Evolutionary conservation across 768 basidiomycete genomes (phyloP).

Genomic region (Austroboletus festivus): DNA sequence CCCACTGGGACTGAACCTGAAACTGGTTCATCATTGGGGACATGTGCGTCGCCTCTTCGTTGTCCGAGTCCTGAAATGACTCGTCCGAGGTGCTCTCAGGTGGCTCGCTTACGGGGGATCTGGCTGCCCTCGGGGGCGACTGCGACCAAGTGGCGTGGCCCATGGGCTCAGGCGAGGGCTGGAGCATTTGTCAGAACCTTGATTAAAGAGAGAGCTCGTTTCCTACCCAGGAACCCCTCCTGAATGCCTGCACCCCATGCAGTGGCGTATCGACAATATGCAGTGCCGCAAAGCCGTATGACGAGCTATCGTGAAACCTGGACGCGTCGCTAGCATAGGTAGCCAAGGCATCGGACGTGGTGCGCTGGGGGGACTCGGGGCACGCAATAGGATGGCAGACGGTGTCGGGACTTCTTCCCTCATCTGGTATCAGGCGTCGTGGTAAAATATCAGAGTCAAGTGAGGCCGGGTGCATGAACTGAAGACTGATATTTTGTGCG

Average conservation of each 20-base stretch:
- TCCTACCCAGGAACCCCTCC: constrained; percentile 28
- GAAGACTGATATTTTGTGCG: constrained; percentile 28
- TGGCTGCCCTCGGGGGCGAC: constrained; percentile 7
- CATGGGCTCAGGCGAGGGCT: constrained; percentile 20
- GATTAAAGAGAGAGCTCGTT: neutral
- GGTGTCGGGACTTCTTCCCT: neutral
- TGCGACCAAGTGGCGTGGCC: constrained; percentile 15
- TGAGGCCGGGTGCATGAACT: constrained; percentile 29
- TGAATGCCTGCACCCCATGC: constrained; percentile 11
- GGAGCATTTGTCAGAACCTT: constrained; percentile 16
- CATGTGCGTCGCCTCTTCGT: constrained; percentile 25
- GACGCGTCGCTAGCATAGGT: constrained; percentile 14
- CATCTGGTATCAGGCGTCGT: constrained; percentile 10
- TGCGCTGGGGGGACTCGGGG: constrained; percentile 32
- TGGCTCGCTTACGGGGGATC: constrained; percentile 30
- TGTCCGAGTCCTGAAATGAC: constrained; percentile 29
- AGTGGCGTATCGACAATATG: constrained; percentile 10
- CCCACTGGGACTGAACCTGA: constrained; percentile 21
- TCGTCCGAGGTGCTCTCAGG: constrained; percentile 30
- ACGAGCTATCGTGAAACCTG: constrained; percentile 7
- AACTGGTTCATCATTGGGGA: constrained; percentile 33
- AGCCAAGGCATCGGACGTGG: constrained; percentile 22
- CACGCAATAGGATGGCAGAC: constrained; percentile 12
- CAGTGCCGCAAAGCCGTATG: constrained; percentile 10
- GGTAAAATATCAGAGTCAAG: constrained; percentile 28